phyloP scores from a whole-genome alignment of 179 eudicot species.

The Carnegiea gigantea region DNA sequence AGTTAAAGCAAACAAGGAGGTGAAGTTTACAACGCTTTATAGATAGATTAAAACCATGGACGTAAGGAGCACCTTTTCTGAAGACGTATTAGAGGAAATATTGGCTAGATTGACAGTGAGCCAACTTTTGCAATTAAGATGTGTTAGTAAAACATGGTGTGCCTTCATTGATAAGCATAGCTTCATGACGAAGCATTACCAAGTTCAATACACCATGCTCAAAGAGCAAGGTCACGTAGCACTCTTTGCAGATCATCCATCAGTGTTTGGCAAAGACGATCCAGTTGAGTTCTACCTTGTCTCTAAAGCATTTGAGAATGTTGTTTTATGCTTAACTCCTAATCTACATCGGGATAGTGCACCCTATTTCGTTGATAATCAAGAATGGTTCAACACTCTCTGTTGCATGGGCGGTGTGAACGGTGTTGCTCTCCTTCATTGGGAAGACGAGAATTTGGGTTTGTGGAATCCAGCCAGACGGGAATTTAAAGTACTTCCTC shows the following conservation, averaged over 20 bases:
- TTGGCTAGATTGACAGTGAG: constrained; percentile 4
- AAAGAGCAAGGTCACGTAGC: background rate
- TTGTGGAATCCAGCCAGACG: constrained; percentile 17
- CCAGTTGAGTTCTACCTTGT: background rate
- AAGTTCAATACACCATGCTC: background rate
- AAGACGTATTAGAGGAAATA: constrained; percentile 13
- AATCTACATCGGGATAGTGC: constrained; percentile 3
- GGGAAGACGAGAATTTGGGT: background rate
- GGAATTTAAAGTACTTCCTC: constrained; percentile 3
- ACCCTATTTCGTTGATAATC: background rate
- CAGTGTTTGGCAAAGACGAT: background rate
- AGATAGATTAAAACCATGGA: background rate
- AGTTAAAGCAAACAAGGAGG: background rate
- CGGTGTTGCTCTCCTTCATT: constrained; percentile 8
- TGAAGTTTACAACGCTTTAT: background rate
- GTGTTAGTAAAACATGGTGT: constrained; percentile 16
- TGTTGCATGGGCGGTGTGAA: constrained; percentile 10
- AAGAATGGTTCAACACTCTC: background rate
- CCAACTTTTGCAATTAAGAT: constrained; percentile 1
- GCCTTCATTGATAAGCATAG: background rate
- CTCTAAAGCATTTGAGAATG: background rate
- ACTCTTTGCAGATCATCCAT: background rate
- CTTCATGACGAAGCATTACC: constrained; percentile 8
- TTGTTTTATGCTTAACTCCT: background rate
- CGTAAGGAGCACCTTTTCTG: background rate